Conservation (phyloP, 495 filamentous ascomycete species). For the Lasiosphaeriaceae sp. region DNA sequence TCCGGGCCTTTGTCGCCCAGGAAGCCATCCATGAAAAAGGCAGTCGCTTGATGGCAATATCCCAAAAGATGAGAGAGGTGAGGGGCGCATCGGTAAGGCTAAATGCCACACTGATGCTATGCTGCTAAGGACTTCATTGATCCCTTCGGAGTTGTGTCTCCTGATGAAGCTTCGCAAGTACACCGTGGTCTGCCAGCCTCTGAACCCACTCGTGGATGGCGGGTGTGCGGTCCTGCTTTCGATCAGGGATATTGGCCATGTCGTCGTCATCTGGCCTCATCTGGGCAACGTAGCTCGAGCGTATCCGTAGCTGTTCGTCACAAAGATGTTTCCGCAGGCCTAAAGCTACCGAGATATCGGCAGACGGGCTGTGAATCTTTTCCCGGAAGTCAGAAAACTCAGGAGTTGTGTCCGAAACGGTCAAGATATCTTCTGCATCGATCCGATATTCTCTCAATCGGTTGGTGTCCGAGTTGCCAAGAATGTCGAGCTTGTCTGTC, state of each 20-base stretch:
- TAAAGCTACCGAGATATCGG: slow-evolving; percentile 14
- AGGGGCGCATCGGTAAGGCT: too few species aligned
- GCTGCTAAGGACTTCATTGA: background rate
- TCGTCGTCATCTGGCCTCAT: slow-evolving; percentile 18
- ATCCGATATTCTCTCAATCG: slow-evolving; percentile 24
- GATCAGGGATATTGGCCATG: slow-evolving; percentile 24
- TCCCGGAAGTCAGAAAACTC: background rate
- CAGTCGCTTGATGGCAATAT: too few species aligned
- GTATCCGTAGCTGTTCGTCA: slow-evolving; percentile 22
- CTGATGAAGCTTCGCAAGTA: slow-evolving; percentile 29
- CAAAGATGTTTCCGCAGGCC: slow-evolving; percentile 14
- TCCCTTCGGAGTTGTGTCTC: slow-evolving; percentile 11
- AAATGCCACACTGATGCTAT: too few species aligned
- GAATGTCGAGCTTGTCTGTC: background rate
- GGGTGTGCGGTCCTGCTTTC: slow-evolving; percentile 38
- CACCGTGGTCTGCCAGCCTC: slow-evolving; percentile 37
- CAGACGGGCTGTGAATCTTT: slow-evolving; percentile 1
- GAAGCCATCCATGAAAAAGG: too few species aligned
- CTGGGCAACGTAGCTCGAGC: slow-evolving; percentile 24
- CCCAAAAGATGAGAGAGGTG: background rate
- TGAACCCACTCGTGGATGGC: slow-evolving; percentile 43
- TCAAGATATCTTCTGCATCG: slow-evolving; percentile 14
- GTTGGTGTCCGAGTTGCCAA: slow-evolving; percentile 6
- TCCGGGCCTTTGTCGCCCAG: too few species aligned
- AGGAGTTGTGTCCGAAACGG: background rate